These are phyloP conservation scores for Escovopsis sp. DNA, from an alignment of 2,329 filamentous ascomycete species.

Conservation along the genomic window DNA sequence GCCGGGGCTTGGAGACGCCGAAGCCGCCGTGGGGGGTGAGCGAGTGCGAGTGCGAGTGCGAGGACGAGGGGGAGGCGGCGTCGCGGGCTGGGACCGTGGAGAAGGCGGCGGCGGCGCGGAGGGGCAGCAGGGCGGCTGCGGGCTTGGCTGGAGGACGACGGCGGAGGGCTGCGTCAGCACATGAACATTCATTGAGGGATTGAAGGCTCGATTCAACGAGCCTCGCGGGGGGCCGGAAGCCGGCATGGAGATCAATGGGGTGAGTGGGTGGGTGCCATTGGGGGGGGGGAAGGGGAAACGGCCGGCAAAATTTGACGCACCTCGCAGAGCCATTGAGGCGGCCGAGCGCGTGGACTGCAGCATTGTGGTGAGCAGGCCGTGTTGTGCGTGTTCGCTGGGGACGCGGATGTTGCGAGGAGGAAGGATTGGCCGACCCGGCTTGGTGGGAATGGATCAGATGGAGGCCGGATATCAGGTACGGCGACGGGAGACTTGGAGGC, in stretches of 20 bases:
- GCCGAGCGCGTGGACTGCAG: slow-evolving; percentile 34
- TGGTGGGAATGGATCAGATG: too few species aligned
- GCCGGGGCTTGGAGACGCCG: slow-evolving; percentile 41
- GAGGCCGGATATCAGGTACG: too few species aligned
- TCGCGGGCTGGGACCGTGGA: slow-evolving; percentile 53
- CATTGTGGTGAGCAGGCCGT: slow-evolving; percentile 25
- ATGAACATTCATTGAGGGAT: too few species aligned
- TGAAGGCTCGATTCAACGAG: too few species aligned
- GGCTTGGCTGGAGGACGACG: slow-evolving; percentile 43
- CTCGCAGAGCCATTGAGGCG: slow-evolving; percentile 38
- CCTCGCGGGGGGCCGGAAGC: too few species aligned
- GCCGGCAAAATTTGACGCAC: slow-evolving; percentile 20
- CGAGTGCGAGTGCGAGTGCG: too few species aligned
- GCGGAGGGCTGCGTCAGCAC: too few species aligned
- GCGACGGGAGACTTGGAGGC: slow-evolving; percentile 7
- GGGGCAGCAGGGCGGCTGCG: slow-evolving; percentile 44
- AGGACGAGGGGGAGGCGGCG: too few species aligned
- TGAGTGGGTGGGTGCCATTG: too few species aligned
- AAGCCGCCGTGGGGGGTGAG: slow-evolving; percentile 37
- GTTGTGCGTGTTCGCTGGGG: neutral
- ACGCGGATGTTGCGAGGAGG: neutral
- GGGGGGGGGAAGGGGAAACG: too few species aligned
- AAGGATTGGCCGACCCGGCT: neutral
- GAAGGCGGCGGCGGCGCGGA: slow-evolving; percentile 47
- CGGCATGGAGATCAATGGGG: too few species aligned